Conservation (phyloP, 306 rosid species). For the Acmispon strigosus region DNA sequence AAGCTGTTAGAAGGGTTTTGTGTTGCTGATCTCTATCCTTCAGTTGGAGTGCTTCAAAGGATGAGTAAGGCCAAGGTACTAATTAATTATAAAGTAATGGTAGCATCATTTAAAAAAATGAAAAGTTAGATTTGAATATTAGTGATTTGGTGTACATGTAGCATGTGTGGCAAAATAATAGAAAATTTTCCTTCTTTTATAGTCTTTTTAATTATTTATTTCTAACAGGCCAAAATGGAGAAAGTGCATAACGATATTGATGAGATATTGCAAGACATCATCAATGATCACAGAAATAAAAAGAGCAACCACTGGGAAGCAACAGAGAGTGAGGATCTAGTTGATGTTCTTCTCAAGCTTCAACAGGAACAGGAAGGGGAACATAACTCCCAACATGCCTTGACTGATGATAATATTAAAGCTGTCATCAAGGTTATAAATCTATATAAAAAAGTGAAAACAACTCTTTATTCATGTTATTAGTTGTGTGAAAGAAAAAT, state of each 20-base stretch:
- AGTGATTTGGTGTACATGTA: too few species aligned
- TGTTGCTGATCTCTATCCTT: slow-evolving; percentile 21
- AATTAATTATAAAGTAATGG: too few species aligned
- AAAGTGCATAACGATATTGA: background rate
- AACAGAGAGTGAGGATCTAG: slow-evolving; percentile 4
- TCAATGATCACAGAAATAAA: slow-evolving; percentile 1
- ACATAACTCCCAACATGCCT: background rate
- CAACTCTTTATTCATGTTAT: too few species aligned
- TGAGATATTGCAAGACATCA: slow-evolving; percentile 11
- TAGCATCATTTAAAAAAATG: too few species aligned
- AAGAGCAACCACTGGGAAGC: background rate
- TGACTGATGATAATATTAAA: slow-evolving; percentile 20
- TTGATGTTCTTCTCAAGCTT: slow-evolving; percentile 25
- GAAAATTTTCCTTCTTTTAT: too few species aligned
- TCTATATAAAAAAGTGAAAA: too few species aligned
- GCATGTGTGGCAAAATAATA: too few species aligned
- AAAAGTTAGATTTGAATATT: too few species aligned
- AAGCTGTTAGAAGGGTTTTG: slow-evolving; percentile 3
- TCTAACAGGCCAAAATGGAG: background rate
- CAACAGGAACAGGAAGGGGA: background rate
- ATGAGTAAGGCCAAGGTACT: background rate
- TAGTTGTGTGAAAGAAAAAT: background rate
- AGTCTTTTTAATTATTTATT: too few species aligned
- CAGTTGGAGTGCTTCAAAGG: background rate
- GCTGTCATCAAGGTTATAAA: slow-evolving; percentile 26